Evolutionary conservation across 208 protist species (phyloP), one percentile per base, ranked within the genome.

Genomic region (Naegleria lovaniensis): DNA sequence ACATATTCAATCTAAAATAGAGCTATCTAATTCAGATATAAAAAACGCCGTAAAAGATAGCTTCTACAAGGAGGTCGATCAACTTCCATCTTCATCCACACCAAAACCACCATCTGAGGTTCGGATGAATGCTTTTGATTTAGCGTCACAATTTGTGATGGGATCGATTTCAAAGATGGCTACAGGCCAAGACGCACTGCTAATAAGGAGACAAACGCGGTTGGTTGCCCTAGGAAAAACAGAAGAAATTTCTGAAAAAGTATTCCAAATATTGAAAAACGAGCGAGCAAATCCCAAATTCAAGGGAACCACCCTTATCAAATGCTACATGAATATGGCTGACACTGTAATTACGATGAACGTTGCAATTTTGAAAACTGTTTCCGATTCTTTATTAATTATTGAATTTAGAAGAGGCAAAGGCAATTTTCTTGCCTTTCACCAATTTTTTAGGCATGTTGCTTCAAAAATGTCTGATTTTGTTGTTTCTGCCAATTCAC

Each of bases 371-470:
- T 13, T 36, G 6, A 79, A 33, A 79, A 79, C 67, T 79, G 67
- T 79, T 79, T 79, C 67, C 25, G 67, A 79, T 36, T 36, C 16
- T 33, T 19, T 79, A 9, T 36, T 36, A 79, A 7, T 79, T 79
- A 36, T 79, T 29, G 67, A 79, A 79, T 79, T 79, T 36, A 79
- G 67, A 79, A 79, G 67, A 79, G 67, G 67, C 6, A 79, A 79
- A n/a, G 67, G 67, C 6, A 36, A 79, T 9, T 36, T 36, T 33
- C 25, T 79, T 36, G 67, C 67, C 0, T 79, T 79, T 33, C 67
- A 79, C 36, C 19, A n/a, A 36, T 36, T 79, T 79, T 79, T 36
- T 9, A 79, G 67, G n/a, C 67, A 79, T 36, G 67, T 79, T 0
- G 29, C 67, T 36, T 36, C 29, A 9, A 79, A 36, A 79, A 79